Conservation (phyloP, 148 eudicot species). For the Spergularia marina region DNA sequence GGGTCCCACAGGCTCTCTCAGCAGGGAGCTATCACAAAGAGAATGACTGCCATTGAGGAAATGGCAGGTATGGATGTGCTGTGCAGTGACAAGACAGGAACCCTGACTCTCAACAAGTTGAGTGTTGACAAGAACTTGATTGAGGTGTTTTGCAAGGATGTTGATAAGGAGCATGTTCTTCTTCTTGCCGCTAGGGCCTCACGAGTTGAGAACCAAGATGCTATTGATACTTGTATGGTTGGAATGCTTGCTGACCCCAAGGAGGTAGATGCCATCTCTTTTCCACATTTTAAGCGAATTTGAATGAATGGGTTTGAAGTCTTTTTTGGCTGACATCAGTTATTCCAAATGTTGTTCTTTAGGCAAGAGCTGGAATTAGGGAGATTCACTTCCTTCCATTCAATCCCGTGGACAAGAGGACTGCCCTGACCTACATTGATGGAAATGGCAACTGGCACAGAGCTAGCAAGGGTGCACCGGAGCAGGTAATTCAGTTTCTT, state of each 20-base stretch:
- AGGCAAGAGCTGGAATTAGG: constrained; percentile 48
- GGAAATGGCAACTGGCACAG: constrained; percentile 40
- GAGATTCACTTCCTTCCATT: constrained; percentile 43
- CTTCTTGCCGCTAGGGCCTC: constrained; percentile 94
- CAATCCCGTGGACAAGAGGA: constrained; percentile 41
- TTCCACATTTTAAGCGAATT: not conserved
- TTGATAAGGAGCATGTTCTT: constrained; percentile 74
- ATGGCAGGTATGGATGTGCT: constrained; percentile 99
- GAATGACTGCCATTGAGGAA: constrained; percentile 99
- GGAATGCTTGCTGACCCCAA: constrained; percentile 97
- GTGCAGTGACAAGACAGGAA: constrained; percentile 98
- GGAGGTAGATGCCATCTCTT: constrained; percentile 50
- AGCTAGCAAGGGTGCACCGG: constrained; percentile 47
- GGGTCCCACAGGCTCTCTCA: constrained; percentile 94
- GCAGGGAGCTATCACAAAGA: constrained; percentile 97
- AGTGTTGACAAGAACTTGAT: constrained; percentile 84
- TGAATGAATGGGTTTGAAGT: not conserved
- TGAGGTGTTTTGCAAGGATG: constrained; percentile 81
- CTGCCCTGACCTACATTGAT: constrained; percentile 40
- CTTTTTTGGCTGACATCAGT: constrained; percentile 11
- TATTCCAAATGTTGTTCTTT: constrained; percentile 8
- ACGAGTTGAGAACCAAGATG: constrained; percentile 90
- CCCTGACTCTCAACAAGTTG: constrained; percentile 87
- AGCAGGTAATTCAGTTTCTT: constrained; percentile 30
- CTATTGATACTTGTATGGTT: constrained; percentile 90